Conservation (phyloP, 1,284 basidiomycete species). For the Ceratorhiza oryzae-sativae region DNA sequence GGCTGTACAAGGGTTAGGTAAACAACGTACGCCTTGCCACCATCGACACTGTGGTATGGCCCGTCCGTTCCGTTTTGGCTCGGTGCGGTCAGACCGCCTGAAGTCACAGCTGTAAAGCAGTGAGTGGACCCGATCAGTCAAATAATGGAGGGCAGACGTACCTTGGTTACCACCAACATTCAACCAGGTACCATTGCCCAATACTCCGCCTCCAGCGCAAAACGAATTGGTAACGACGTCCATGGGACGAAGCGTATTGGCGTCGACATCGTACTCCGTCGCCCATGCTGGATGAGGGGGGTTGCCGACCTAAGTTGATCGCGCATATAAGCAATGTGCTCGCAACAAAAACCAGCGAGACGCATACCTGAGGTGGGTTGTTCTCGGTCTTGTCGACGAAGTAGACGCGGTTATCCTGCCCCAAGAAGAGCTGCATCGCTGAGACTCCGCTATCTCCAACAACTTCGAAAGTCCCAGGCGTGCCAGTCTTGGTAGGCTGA, state of each 20-base stretch:
- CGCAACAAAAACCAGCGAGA: too few species aligned
- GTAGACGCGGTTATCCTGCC: slow-evolving; percentile 57
- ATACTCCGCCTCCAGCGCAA: slow-evolving; percentile 67
- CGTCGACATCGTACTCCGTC: slow-evolving; percentile 53
- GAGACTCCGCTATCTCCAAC: slow-evolving; percentile 60
- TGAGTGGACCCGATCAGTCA: background rate
- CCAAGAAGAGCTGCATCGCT: slow-evolving; percentile 55
- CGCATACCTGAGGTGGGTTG: slow-evolving; percentile 56
- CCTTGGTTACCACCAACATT: slow-evolving; percentile 68
- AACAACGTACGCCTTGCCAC: slow-evolving; percentile 64
- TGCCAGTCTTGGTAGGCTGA: slow-evolving; percentile 42
- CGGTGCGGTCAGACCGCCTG: slow-evolving; percentile 25
- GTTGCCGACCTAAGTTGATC: too few species aligned
- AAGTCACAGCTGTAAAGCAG: background rate
- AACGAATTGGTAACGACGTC: slow-evolving; percentile 82
- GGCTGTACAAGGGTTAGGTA: too few species aligned
- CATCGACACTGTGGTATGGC: slow-evolving; percentile 40
- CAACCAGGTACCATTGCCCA: slow-evolving; percentile 59
- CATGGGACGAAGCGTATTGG: slow-evolving; percentile 59
- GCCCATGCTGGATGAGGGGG: slow-evolving; percentile 44
- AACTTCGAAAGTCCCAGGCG: slow-evolving; percentile 55
- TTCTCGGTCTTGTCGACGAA: slow-evolving; percentile 57
- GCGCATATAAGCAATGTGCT: too few species aligned
- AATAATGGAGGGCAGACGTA: background rate
- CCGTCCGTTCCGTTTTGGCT: slow-evolving; percentile 36